Conservation (phyloP, 345 rosid species). For the Gossypium stocksii region DNA sequence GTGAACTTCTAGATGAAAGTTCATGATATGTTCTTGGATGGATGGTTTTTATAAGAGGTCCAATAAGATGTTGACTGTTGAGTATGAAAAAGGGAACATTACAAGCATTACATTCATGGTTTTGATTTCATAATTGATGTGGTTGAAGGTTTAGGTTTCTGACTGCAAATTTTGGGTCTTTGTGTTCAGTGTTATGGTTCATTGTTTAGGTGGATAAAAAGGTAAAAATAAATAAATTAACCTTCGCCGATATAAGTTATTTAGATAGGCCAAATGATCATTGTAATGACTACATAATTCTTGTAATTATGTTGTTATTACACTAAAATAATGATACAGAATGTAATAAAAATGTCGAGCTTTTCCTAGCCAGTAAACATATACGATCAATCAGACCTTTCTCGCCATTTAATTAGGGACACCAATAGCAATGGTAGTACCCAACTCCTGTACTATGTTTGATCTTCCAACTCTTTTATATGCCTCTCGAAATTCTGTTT, state of each 20-base stretch:
- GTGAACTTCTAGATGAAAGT: constrained; percentile 8
- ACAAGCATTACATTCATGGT: not conserved
- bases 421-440: not conserved
- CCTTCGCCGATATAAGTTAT: not conserved
- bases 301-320: not conserved
- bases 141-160: not conserved
- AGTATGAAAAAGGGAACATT: not conserved
- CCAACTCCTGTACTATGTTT: constrained; percentile 1
- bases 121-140: not conserved
- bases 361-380: not conserved
- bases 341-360: not conserved
- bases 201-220: not conserved
- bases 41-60: not conserved
- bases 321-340: not conserved
- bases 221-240: too few relatives aligned
- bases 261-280: not conserved
- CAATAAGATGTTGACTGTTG: not conserved
- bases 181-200: not conserved
- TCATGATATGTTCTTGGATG: constrained; percentile 6
- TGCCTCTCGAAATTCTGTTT: not conserved
- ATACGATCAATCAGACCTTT: not conserved
- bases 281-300: not conserved
- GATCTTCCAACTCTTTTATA: not conserved
- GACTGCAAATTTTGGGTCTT: not conserved
- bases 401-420: not conserved